Percentiles rank a stretch among this genome's conserved stretches.
These are phyloP conservation scores for Firmiana major DNA, from an alignment of 345 rosid genomes.

Conservation along the genomic window DNA sequence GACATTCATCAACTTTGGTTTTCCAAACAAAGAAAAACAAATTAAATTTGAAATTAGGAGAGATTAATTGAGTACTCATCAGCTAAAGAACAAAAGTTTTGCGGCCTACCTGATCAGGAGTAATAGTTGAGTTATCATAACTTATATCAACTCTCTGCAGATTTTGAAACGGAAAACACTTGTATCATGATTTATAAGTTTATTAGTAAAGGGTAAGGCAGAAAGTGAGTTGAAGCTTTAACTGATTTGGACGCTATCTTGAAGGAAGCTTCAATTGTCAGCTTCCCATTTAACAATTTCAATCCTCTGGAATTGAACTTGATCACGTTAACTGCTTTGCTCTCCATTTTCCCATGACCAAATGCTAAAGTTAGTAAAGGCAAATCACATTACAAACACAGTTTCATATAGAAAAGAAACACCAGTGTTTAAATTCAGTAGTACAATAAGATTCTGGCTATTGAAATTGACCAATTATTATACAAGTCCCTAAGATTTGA, in stretches of 20 bases:
- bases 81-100: neutral
- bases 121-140: conserved; percentile 62
- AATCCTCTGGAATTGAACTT: conserved; percentile 78
- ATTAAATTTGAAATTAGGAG: neutral
- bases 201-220: neutral
- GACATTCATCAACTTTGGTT: conserved; percentile 66
- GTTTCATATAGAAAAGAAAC: neutral
- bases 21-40: conserved; percentile 6
- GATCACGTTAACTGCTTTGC: conserved; percentile 85
- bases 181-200: neutral
- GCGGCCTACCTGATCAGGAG: conserved; percentile 62
- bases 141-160: conserved; percentile 68
- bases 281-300: conserved; percentile 66
- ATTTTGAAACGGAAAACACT: conserved; percentile 12
- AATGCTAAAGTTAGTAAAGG: conserved; percentile 20
- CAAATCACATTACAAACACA: neutral
- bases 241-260: conserved; percentile 67
- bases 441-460: too few species aligned
- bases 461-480: too few species aligned
- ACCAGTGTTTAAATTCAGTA: neutral
- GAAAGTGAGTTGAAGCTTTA: conserved; percentile 1
- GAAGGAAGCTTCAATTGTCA: conserved; percentile 74
- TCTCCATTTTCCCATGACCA: conserved; percentile 50
- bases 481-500: neutral
- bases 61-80: neutral